Base-by-base conservation (phyloP, 441 rosid genomes). In the Erodium chrysanthum region DNA sequence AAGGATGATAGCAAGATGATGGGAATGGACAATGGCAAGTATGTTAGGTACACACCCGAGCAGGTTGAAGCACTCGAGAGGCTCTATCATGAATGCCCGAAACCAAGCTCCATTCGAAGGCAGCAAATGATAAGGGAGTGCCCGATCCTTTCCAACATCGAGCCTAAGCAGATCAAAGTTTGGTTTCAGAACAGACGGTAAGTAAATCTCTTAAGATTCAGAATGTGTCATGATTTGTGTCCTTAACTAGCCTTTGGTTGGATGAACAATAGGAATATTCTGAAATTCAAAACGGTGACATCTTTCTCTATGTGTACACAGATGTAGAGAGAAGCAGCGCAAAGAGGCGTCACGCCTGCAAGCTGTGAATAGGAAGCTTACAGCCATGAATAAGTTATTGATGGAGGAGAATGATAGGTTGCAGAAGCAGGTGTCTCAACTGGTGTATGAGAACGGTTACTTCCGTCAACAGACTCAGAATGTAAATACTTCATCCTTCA, bases 11-110 rank as follows among this genome's bases (percentile, higher is more conserved):
- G 89, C 84, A 62, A 89, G 80, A 14, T 95, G 87, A 75, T 74
- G 89, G 40, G 96, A 58, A 68, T 80, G 59, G 97, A 91, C 60
- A 66, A 75, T 37, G 97, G 99, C 0, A 95, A 95, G 84, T 95
- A 95, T 72, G 99, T 95, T 20, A 76, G 99, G 68, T 95, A 95
- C 84, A 95, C 99, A 2, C 78, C 97, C 17, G 99, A 95, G 88
- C 99, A 95, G 78, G 97, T 95, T 10, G 99, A 95, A 61, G 99
- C 99, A 0, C 92, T 95, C n/a, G 97, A 95, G 74, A 86, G 99
- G 76, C 94, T 94, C 59, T 94, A 94, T 44, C 35, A 91, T 0
- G 99, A 95, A 86, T 95, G 97, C 81, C 99, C 99, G 5, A 95
- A 95, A 67, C 97, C 99, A 0, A 95, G 95, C 73, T 95, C 97